Evolutionary conservation across 192 early-diverging fungal species (phyloP).

Genomic region (Coemansia sp.): DNA sequence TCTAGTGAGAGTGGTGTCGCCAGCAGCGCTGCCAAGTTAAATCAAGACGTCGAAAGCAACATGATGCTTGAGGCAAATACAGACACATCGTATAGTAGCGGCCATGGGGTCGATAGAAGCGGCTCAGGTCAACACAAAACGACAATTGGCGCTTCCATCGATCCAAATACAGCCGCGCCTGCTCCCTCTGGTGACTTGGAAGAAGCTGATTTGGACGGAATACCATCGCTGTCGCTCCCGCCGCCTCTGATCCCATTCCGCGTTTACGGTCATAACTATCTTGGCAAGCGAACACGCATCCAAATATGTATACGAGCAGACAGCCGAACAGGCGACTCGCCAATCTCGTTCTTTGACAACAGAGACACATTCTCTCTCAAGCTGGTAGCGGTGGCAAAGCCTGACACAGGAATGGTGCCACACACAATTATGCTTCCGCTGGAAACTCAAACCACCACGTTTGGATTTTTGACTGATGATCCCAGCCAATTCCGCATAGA

Average conservation of each 20-base stretch:
- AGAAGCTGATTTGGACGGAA: slow-evolving; percentile 81
- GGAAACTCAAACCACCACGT: slow-evolving; percentile 68
- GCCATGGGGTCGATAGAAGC: not conserved
- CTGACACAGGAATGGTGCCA: slow-evolving; percentile 85
- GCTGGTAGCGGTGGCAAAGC: slow-evolving; percentile 84
- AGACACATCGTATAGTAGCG: no score
- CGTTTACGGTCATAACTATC: slow-evolving; percentile 97
- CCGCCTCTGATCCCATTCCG: slow-evolving; percentile 98
- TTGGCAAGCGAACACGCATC: slow-evolving; percentile 87
- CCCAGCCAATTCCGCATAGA: slow-evolving; percentile 80
- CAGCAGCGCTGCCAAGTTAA: not conserved
- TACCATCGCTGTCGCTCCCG: slow-evolving; percentile 92
- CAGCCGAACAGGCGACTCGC: slow-evolving; percentile 38
- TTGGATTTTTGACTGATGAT: slow-evolving; percentile 83
- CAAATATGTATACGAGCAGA: slow-evolving; percentile 68
- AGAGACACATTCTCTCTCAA: slow-evolving; percentile 67
- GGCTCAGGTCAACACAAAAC: not conserved
- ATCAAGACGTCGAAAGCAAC: not conserved
- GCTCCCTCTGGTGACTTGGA: slow-evolving; percentile 21
- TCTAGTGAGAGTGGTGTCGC: not conserved
- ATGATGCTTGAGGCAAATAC: not conserved
- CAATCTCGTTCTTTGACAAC: slow-evolving; percentile 44
- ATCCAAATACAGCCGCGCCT: not conserved
- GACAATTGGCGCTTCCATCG: not conserved
- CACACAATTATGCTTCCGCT: slow-evolving; percentile 90